A percentile compares a stretch with the other conserved stretches of the same genome.
Conservation (phyloP, 306 rosid species). For the Corylus heterophylla region DNA sequence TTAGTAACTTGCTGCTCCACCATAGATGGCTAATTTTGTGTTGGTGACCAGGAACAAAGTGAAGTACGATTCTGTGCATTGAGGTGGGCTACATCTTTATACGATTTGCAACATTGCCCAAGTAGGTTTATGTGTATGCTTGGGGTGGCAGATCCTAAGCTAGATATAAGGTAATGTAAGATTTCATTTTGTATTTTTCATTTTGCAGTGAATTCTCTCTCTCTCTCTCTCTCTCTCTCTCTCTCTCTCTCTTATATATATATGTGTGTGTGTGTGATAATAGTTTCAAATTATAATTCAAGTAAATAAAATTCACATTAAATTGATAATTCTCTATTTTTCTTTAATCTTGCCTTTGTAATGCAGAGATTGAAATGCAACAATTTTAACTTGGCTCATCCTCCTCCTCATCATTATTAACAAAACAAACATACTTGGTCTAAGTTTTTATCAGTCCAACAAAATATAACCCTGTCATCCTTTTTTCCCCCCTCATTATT, state of each 20-base stretch:
- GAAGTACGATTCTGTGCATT: conserved; percentile 86
- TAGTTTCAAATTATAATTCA: background rate
- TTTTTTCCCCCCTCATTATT: conserved; percentile 27
- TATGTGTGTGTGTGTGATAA: background rate
- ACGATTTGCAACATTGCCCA: conserved; percentile 82
- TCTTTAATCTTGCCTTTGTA: background rate
- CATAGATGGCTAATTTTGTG: conserved; percentile 23
- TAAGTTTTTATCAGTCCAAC: too few relatives aligned
- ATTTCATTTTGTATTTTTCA: conserved; percentile 9
- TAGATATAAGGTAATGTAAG: conserved; percentile 76
- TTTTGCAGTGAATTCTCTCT: background rate
- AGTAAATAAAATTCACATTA: background rate
- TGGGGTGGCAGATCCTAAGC: conserved; percentile 76
- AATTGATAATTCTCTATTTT: background rate
- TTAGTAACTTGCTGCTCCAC: conserved; percentile 4
- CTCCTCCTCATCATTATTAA: background rate
- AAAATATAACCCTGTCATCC: background rate
- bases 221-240: background rate
- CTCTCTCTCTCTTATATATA: too few relatives aligned
- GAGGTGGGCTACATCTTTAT: conserved; percentile 90
- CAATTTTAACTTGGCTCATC: background rate
- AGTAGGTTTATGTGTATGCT: conserved; percentile 91
- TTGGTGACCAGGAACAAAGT: conserved; percentile 74
- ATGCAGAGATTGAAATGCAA: background rate
- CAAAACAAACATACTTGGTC: background rate